Base-by-base conservation (phyloP, 2,329 filamentous ascomycete species). In the Helotiales sp. region DNA sequence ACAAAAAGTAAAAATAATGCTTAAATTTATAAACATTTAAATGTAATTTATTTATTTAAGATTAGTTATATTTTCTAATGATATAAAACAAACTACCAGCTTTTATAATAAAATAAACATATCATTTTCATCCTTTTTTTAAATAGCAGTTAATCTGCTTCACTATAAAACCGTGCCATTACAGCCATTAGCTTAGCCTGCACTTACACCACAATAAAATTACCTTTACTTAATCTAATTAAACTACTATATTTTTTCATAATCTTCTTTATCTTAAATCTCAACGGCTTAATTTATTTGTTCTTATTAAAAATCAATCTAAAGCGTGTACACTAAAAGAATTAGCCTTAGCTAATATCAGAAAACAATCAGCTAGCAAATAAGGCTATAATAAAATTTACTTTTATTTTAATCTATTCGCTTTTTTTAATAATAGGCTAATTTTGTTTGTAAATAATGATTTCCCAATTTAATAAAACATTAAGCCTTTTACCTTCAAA, bases 241-340 rank as follows among this genome's bases (percentile, higher is more conserved):
- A 30, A 11, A 30, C 54, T 58, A 8, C 54, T 5, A 58, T 8
- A 34, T 30, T 58, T 15, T 30, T 58, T 58, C 17, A 57, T 24
- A 57, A 28, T 57, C 28, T 57, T 40, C 52, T 40, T 57, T 57
- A 57, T 57, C 20, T 32, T 40, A 15, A 57, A 57, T 57, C 28
- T 34, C 15, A 57, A 57, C 28, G 32, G 20, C 52, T 28, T 40
- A 32, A 28, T 40, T 28, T 57, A 32, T 57, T 57, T 34, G 28
- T 57, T 57, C 52, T 57, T 24, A 24, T 57, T 24, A 15, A 15
- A 57, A 57, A 57, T 57, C 52, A 13, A 5, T 57, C 28, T 15
- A 57, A 57, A 43, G 54, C 54, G 34, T 30, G 54, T 40, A 30
- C 54, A 30, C 54, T 58, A 22, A 58, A n/a, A 58, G 54, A 58